Percentiles rank a stretch among this genome's conserved stretches.
These are phyloP conservation scores for Phanerodontia chrysosporium DNA, from an alignment of 768 basidiomycete genomes.

Conservation along the genomic window DNA sequence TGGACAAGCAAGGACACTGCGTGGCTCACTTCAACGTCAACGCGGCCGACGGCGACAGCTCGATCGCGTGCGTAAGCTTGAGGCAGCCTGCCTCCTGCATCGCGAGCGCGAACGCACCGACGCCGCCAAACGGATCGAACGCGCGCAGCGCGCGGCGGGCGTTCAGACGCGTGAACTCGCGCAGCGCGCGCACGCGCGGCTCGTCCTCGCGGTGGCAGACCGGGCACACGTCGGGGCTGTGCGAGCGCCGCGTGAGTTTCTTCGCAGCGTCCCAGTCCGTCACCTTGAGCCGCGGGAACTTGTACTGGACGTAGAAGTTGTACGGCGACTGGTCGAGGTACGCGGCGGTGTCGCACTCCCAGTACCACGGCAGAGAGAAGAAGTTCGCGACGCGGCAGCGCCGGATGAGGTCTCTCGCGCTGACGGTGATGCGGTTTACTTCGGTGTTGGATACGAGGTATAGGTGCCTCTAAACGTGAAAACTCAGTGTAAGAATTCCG, in stretches of 20 bases:
- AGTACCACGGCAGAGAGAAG: slow-evolving; percentile 16
- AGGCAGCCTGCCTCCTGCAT: slow-evolving; percentile 52
- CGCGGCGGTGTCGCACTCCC: slow-evolving; percentile 23
- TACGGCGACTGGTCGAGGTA: slow-evolving; percentile 52
- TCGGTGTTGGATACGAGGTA: slow-evolving; percentile 43
- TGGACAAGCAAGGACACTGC: neutral
- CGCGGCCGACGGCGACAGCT: slow-evolving; percentile 74
- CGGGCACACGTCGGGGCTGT: slow-evolving; percentile 33
- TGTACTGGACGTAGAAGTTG: slow-evolving; percentile 56
- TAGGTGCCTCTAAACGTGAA: neutral
- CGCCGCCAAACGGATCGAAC: slow-evolving; percentile 42
- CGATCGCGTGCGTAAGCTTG: slow-evolving; percentile 60
- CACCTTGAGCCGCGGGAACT: slow-evolving; percentile 39
- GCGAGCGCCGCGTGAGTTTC: slow-evolving; percentile 29
- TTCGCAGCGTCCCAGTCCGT: slow-evolving; percentile 34
- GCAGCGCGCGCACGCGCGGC: slow-evolving; percentile 28
- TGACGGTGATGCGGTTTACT: slow-evolving; percentile 36
- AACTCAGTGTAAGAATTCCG: neutral
- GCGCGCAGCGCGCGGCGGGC: slow-evolving; percentile 23
- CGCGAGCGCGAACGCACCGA: slow-evolving; percentile 60
- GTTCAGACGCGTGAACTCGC: slow-evolving; percentile 30
- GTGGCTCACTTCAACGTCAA: slow-evolving; percentile 51
- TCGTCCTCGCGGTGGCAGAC: slow-evolving; percentile 34
- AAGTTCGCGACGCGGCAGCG: slow-evolving; percentile 45
- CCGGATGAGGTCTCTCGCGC: slow-evolving; percentile 38